These are phyloP conservation scores for Metrosideros polymorpha DNA, from an alignment of 441 rosid genomes.

Conservation along the genomic window DNA sequence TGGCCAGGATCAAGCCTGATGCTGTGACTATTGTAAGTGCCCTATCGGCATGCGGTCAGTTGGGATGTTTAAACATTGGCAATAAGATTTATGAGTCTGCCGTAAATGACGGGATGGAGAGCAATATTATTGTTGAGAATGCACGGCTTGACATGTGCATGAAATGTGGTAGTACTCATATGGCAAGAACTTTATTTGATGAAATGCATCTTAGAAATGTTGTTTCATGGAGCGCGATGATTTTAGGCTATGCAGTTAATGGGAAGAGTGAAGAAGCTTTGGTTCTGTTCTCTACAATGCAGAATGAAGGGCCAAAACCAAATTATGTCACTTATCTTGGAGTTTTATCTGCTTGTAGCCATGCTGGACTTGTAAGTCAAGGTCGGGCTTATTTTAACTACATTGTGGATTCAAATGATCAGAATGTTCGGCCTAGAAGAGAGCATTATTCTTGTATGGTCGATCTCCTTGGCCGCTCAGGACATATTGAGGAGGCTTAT, in stretches of 20 bases:
- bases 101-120: constrained; percentile 7
- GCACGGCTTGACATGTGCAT: constrained; percentile 34
- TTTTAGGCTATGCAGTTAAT: constrained; percentile 34
- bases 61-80: constrained; percentile 31
- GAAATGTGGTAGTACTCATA: constrained; percentile 29
- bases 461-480: constrained; percentile 29
- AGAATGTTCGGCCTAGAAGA: constrained; percentile 18
- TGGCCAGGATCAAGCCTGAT: constrained; percentile 18
- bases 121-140: constrained; percentile 30
- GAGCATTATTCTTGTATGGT: constrained; percentile 39
- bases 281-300: constrained; percentile 23
- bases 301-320: constrained; percentile 16
- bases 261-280: constrained; percentile 33
- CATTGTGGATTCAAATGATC: constrained; percentile 21
- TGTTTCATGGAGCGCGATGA: constrained; percentile 38
- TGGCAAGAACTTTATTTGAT: constrained; percentile 17
- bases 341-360: constrained; percentile 32
- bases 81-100: constrained; percentile 17
- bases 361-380: constrained; percentile 27
- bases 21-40: constrained; percentile 24
- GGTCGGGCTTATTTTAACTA: constrained; percentile 18
- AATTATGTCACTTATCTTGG: constrained; percentile 32
- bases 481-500: constrained; percentile 28
- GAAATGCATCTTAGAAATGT: constrained; percentile 26
- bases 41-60: constrained; percentile 37